These are phyloP conservation scores for Fusarium sp. DNA, from an alignment of 2,329 filamentous ascomycete genomes.

Conservation along the genomic window DNA sequence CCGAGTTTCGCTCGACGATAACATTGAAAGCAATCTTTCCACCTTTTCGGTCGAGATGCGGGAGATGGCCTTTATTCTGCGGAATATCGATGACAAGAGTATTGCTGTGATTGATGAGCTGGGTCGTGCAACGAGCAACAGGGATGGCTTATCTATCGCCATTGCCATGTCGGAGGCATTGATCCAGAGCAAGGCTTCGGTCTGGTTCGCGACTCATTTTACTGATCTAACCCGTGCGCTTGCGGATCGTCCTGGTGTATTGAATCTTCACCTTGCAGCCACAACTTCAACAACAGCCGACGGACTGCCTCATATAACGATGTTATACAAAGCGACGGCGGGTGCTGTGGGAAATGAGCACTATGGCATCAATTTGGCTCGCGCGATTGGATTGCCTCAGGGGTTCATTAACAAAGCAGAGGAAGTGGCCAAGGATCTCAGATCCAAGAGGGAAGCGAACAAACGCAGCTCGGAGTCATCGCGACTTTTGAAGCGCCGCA, in stretches of 20 bases:
- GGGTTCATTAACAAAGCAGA: constrained; percentile 77
- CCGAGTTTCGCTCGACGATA: constrained; percentile 87
- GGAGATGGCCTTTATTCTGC: constrained; percentile 92
- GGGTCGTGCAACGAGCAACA: constrained; percentile 88
- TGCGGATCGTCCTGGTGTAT: constrained; percentile 79
- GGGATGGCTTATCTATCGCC: constrained; percentile 90
- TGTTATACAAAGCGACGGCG: constrained; percentile 86
- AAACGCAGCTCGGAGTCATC: constrained; percentile 70
- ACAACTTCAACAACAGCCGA: constrained; percentile 66
- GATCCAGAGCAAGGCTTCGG: constrained; percentile 79
- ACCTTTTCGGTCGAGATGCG: constrained; percentile 96
- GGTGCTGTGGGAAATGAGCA: constrained; percentile 77
- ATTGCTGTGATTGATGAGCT: constrained; percentile 92
- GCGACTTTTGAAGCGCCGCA: constrained; percentile 73
- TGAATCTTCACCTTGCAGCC: constrained; percentile 85
- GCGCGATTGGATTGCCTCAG: constrained; percentile 77
- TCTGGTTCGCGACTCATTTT: constrained; percentile 98
- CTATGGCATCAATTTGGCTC: constrained; percentile 88
- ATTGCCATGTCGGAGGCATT: constrained; percentile 91
- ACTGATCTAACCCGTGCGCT: constrained; percentile 83
- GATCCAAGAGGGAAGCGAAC: constrained; percentile 67
- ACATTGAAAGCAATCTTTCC: constrained; percentile 89
- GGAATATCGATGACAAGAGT: constrained; percentile 81
- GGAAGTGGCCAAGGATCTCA: constrained; percentile 72
- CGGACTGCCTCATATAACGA: constrained; percentile 74